A percentile compares a stretch with the other conserved stretches of the same genome.
Conservation (phyloP, 352 stramenopile genomes). For the Phytophthora uliginosa region DNA sequence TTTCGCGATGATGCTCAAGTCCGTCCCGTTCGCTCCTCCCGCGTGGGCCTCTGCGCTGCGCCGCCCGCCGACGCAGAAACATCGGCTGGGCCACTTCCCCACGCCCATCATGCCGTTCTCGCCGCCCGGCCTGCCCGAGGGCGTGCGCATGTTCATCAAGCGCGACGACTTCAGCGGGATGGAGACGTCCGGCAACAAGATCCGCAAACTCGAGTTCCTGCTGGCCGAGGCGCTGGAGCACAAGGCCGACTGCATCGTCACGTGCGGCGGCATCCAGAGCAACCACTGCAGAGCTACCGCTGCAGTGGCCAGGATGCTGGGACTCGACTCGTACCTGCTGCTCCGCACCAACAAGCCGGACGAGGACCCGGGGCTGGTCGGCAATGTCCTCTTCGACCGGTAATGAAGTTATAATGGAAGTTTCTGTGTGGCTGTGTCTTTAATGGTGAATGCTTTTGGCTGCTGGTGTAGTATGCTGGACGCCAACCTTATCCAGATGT, state of each 20-base stretch:
- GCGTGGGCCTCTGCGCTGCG: slow-evolving; percentile 67
- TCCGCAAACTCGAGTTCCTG: slow-evolving; percentile 97
- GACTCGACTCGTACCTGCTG: slow-evolving; percentile 93
- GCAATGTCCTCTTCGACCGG: slow-evolving; percentile 85
- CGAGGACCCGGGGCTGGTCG: slow-evolving; percentile 72
- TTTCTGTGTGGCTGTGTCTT: background rate
- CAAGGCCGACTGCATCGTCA: slow-evolving; percentile 91
- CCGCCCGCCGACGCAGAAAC: slow-evolving; percentile 54
- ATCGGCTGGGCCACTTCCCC: slow-evolving; percentile 81
- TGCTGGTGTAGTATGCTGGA: slow-evolving; percentile 68
- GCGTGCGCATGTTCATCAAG: slow-evolving; percentile 88
- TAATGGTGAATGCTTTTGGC: background rate
- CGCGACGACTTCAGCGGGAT: slow-evolving; percentile 91
- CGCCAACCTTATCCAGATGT: slow-evolving; percentile 83
- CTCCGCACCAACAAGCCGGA: slow-evolving; percentile 86
- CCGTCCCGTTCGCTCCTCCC: slow-evolving; percentile 67
- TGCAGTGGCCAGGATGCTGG: slow-evolving; percentile 88
- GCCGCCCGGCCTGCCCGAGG: slow-evolving; percentile 72
- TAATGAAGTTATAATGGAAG: slow-evolving; percentile 8
- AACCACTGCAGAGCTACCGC: slow-evolving; percentile 95
- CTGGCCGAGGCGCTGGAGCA: slow-evolving; percentile 92
- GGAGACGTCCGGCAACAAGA: slow-evolving; percentile 96
- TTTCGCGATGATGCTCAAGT: slow-evolving; percentile 59
- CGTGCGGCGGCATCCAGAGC: slow-evolving; percentile 94
- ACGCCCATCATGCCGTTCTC: slow-evolving; percentile 84